Conservation (phyloP, 371 early-diverging fungal genomes). For the Mortierella sp. region DNA sequence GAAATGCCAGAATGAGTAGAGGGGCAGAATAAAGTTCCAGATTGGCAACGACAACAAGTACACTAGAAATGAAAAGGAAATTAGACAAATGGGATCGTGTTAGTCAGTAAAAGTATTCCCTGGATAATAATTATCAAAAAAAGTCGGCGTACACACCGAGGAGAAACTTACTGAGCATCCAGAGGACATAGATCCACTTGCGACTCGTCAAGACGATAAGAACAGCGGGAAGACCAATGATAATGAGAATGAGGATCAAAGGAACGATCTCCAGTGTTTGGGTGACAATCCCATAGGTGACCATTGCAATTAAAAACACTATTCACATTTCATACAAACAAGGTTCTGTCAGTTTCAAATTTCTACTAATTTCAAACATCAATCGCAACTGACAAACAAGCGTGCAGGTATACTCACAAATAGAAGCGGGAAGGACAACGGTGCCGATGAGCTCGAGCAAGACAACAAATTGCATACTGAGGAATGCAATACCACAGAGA, state of each 20-base stretch:
- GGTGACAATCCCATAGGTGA: constrained; percentile 31
- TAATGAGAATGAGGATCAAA: constrained; percentile 71
- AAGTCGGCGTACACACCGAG: neutral
- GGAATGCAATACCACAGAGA: constrained; percentile 90
- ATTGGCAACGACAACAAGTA: constrained; percentile 86
- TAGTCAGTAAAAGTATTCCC: neutral
- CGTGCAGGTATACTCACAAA: constrained; percentile 61
- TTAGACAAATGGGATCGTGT: neutral
- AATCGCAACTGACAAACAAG: constrained; percentile 50
- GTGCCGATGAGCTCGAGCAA: constrained; percentile 89
- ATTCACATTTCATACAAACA: constrained; percentile 63
- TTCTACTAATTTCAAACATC: constrained; percentile 36
- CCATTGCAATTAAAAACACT: constrained; percentile 49
- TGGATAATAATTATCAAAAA: no score
- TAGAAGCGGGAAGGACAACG: constrained; percentile 87
- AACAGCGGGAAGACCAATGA: constrained; percentile 88
- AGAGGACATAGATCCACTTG: constrained; percentile 83
- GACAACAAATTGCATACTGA: constrained; percentile 93
- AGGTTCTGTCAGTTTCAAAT: neutral
- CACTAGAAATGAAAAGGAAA: constrained; percentile 47
- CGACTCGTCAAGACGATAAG: constrained; percentile 91
- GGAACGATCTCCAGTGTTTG: constrained; percentile 61
- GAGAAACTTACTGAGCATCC: constrained; percentile 75
- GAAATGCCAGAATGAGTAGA: constrained; percentile 97
- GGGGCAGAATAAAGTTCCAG: constrained; percentile 96